Conservation (phyloP, 306 rosid species). For the Carpinus fangiana region DNA sequence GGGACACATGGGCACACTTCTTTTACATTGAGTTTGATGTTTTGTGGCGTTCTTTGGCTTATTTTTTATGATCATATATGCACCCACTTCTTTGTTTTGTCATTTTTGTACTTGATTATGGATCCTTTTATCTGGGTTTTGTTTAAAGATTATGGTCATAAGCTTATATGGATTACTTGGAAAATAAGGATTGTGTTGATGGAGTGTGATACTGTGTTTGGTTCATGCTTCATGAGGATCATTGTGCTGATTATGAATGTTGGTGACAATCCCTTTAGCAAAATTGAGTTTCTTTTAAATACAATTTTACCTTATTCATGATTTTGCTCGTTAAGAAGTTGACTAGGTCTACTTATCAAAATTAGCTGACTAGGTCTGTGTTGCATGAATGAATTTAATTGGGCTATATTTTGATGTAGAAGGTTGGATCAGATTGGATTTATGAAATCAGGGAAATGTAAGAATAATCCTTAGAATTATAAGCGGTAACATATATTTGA, state of each 20-base stretch:
- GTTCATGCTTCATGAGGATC: not conserved
- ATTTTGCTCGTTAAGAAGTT: constrained; percentile 5
- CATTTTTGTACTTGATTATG: not conserved
- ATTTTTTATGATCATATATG: constrained; percentile 4
- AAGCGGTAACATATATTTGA: not conserved
- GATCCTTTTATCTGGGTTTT: constrained; percentile 4
- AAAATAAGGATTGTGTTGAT: not conserved
- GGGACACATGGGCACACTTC: not conserved
- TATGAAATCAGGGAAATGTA: not conserved
- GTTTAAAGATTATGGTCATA: constrained; percentile 25
- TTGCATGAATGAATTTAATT: not conserved
- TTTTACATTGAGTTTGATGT: constrained; percentile 1
- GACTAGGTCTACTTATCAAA: not conserved
- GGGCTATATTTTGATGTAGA: constrained; percentile 14
- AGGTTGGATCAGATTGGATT: constrained; percentile 13
- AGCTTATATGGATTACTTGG: not conserved
- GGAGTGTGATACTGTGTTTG: not conserved
- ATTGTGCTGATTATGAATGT: not conserved
- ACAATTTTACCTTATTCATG: not conserved
- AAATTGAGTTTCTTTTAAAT: constrained; percentile 16
- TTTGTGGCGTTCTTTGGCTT: constrained; percentile 5
- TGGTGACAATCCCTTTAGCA: not conserved
- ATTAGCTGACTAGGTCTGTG: not conserved
- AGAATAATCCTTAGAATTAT: not conserved
- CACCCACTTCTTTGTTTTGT: constrained; percentile 5